Base-by-base conservation (phyloP, 192 early-diverging fungal species). In the Powellomyces hirtus region DNA sequence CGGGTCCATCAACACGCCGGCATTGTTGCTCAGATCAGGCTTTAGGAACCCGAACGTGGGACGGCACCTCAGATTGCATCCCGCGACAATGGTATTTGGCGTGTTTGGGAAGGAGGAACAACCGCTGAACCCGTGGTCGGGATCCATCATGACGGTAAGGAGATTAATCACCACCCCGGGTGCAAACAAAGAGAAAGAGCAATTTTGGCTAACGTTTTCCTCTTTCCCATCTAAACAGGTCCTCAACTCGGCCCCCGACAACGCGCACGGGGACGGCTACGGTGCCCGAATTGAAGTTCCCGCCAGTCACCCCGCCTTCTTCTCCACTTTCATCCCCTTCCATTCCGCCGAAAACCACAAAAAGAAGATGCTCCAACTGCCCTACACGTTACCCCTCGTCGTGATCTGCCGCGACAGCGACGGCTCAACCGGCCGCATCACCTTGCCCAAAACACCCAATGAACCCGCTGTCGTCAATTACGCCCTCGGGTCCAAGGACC, bases 21-120 rank as follows among this genome's bases (percentile, higher is more conserved):
- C 84, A 22, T 59, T 93, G 1, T 64, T 93, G 38, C 68, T 76
- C 22, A 75, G 86, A 34, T 86, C 83, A 67, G 89, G 88, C 34
- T 70, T 93, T 40, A 85, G 82, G 49, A 90, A 90, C 70, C 57
- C 44, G 26, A 64, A 89, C 75, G 88, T 93, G 73, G 91, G 91
- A 20, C 67, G 77, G 0, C 71, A 91, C 58, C 71, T 93, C 33
- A 61, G 70, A 31, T 59, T 90, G 16, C 90, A 93, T 64, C 91
- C 91, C 33, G 81, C 76, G 30, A 38, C 59, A 14, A 51, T 81
- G 44, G 78, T 84, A 27, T 85, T 88, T 76, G 91, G 90, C 22
- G 73, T 83, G 51, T 93, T 90, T 66, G 82, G 76, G 10, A 73
- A 87, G 52, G 35, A 26, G 10, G 4, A 38, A 6, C 70, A 70